Conservation (phyloP, 202 grass and related monocot species). For the Dendrocalamus latiflorus region DNA sequence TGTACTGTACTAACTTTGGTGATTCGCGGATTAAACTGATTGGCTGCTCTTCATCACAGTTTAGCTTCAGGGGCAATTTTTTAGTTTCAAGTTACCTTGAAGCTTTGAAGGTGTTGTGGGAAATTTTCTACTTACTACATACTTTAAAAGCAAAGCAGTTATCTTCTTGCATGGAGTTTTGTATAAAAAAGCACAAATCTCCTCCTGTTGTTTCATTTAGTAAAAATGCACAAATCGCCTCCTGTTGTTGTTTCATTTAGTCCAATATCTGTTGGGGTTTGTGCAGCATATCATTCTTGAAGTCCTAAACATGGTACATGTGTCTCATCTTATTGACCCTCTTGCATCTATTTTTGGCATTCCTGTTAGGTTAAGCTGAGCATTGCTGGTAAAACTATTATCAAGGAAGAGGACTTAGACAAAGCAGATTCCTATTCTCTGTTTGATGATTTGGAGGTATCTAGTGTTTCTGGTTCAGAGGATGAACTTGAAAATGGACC, state of each 20-base stretch:
- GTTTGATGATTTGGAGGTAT: slow-evolving; percentile 76
- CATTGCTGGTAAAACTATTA: slow-evolving; percentile 76
- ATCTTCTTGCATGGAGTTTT: not conserved
- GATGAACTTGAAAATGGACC: slow-evolving; percentile 60
- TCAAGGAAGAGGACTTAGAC: slow-evolving; percentile 88
- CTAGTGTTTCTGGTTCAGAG: slow-evolving; percentile 95
- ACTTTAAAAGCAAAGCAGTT: too few relatives aligned
- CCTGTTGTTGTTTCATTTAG: not conserved
- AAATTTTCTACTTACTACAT: too few relatives aligned
- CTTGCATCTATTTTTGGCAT: slow-evolving; percentile 7
- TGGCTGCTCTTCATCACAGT: not conserved
- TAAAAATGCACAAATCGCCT: not conserved
- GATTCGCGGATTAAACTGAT: not conserved
- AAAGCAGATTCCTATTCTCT: slow-evolving; percentile 53
- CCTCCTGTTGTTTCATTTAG: not conserved
- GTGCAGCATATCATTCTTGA: not conserved
- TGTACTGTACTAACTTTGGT: not conserved
- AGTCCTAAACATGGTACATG: not conserved
- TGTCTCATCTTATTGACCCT: not conserved
- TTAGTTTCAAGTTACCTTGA: not conserved
- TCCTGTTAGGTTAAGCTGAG: too few relatives aligned
- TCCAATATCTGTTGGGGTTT: not conserved
- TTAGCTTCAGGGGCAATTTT: not conserved
- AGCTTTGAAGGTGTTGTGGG: not conserved
- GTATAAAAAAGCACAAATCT: not conserved